Evolutionary conservation across 768 basidiomycete species (phyloP), one percentile per base, ranked within the genome.

Genomic region (Leccinum subgranulosum): DNA sequence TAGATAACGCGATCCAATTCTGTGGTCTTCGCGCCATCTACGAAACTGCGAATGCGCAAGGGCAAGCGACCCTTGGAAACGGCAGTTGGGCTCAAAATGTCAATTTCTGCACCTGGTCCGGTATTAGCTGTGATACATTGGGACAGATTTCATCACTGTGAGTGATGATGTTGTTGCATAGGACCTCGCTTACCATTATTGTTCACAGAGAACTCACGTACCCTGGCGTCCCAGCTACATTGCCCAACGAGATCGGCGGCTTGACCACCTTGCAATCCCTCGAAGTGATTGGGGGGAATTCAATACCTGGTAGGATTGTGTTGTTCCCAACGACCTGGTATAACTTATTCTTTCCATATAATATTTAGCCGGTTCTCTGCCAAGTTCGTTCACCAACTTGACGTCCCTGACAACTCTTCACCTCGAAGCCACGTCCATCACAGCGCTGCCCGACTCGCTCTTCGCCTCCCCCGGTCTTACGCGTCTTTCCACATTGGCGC

Each of bases 51-150:
- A 65, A 71, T 15, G 59, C 67, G 15, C 64, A 69, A 52, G 77
- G 76, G 1, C 79, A 79, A 63, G 62, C 71, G 1, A 68, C 64
- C 1, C 71, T 82, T 9, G 70, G 73, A 49, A 75, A 74, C 21
- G 74, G 73, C 2, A 75, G 75, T 6, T 82, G 81, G 81, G 70
- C 74, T 49, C 74, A 77, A 59, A 76, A 81, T 51, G 61, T 74
- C 39, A 69, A 73, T 50, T 79, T 78, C 59, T 82, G 81, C 60
- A 66, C 73, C 1, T 82, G 81, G 81, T 68, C 60, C 7, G 81
- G 81, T 3, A 75, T 82, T 4, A 64, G 60, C 28, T 82, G 81
- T 59, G 74, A 77, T 62, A 64, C 69, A 5, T 67, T 70, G 23
- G 80, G 79, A 4, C 62, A 67, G 28, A 74, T 82, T 3, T 65